These are phyloP conservation scores for Coemansia sp. DNA, from an alignment of 192 early-diverging fungal species.

Conservation along the genomic window DNA sequence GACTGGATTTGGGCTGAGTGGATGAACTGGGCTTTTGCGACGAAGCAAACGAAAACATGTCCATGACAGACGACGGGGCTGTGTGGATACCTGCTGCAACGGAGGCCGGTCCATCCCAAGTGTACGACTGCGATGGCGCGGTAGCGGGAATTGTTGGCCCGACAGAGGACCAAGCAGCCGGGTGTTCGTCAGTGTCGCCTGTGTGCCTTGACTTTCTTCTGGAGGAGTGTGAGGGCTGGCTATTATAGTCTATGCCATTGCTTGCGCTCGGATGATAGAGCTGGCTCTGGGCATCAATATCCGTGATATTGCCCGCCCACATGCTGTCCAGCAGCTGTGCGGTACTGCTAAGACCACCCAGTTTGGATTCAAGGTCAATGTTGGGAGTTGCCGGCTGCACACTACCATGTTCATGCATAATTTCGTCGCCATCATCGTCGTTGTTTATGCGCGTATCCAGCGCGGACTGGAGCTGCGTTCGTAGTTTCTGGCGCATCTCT, in stretches of 20 bases:
- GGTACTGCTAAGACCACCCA: not conserved
- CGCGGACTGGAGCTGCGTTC: not conserved
- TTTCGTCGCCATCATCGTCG: too few species aligned
- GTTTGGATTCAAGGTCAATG: not conserved
- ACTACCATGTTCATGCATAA: slow-evolving; percentile 1
- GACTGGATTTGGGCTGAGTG: not conserved
- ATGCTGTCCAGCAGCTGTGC: slow-evolving; percentile 7
- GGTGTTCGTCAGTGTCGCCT: not conserved
- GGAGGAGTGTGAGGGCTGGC: not conserved
- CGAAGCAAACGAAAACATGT: not conserved
- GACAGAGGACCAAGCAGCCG: not conserved
- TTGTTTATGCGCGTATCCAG: too few species aligned
- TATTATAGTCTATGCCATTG: not conserved
- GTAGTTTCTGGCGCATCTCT: not conserved
- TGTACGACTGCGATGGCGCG: not conserved
- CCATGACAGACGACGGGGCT: not conserved
- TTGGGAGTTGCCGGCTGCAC: not conserved
- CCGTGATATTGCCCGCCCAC: slow-evolving; percentile 2
- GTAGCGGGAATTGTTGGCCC: not conserved
- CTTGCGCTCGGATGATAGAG: not conserved
- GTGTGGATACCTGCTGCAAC: not conserved
- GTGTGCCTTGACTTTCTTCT: not conserved
- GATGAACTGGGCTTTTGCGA: not conserved
- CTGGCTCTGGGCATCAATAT: not conserved
- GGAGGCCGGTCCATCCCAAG: too few species aligned